Conservation (phyloP, 2,329 filamentous ascomycete genomes). For the Ceratocystis huliohia region DNA sequence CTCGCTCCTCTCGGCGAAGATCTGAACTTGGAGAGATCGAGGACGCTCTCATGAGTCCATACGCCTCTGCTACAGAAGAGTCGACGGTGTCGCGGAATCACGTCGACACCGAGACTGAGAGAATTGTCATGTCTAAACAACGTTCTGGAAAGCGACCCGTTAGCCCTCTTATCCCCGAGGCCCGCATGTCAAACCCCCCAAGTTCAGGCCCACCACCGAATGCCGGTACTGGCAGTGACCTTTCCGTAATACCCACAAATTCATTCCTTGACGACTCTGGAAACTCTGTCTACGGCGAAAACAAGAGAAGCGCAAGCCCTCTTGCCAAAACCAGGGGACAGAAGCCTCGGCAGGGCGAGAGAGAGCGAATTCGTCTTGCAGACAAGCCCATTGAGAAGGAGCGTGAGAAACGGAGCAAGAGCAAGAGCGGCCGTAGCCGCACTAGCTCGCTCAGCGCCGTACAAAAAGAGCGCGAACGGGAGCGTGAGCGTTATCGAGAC, state of each 20-base stretch:
- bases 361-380: conserved; percentile 18
- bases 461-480: conserved; percentile 23
- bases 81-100: conserved; percentile 65
- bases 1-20: conserved; percentile 50
- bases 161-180: conserved; percentile 49
- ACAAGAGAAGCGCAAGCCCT: conserved; percentile 16
- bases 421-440: conserved; percentile 29
- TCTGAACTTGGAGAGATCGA: conserved; percentile 39
- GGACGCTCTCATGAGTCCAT: conserved; percentile 57
- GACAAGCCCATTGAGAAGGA: conserved; percentile 31
- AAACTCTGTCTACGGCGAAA: conserved; percentile 27
- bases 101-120: conserved; percentile 80
- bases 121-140: conserved; percentile 7
- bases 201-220: conserved; percentile 39
- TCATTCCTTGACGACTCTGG: conserved; percentile 50
- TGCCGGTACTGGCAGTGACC: conserved; percentile 61
- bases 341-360: conserved; percentile 34
- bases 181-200: conserved; percentile 27
- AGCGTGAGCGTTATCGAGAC: conserved; percentile 4
- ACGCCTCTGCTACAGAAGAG: conserved; percentile 66
- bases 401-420: conserved; percentile 33
- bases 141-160: conserved; percentile 42
- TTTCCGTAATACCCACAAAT: conserved; percentile 60
- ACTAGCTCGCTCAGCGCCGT: conserved; percentile 24
- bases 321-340: conserved; percentile 26